Conservation (phyloP, 495 filamentous ascomycete species). For the Penicillium tannophilum region DNA sequence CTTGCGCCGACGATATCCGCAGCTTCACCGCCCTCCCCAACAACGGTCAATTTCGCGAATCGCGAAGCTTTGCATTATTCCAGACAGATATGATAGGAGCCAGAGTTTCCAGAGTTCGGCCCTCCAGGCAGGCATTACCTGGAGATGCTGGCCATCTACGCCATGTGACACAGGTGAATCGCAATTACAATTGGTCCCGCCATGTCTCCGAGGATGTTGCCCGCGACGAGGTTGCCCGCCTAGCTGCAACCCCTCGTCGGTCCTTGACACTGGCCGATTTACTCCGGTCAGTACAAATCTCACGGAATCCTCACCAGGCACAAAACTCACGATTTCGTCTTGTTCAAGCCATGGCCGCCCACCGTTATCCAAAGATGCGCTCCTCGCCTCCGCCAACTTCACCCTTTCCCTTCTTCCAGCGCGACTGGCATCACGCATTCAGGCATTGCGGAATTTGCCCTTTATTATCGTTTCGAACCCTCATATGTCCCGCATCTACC, state of each 20-base stretch:
- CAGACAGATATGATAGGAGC: conserved; percentile 11
- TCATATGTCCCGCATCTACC: conserved; percentile 87
- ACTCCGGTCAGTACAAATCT: conserved; percentile 62
- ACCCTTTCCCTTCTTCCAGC: conserved; percentile 89
- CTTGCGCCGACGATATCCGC: not conserved
- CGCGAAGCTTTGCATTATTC: not conserved
- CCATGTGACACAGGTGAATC: not conserved
- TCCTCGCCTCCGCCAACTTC: conserved; percentile 90
- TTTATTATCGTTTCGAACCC: conserved; percentile 98
- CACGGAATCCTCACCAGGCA: not conserved
- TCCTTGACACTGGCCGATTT: conserved; percentile 84
- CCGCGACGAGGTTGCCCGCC: conserved; percentile 72
- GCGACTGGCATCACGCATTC: conserved; percentile 91
- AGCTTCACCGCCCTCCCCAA: not conserved
- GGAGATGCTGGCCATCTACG: not conserved
- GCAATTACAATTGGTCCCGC: not conserved
- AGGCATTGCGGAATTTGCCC: conserved; percentile 87
- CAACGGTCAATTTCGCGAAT: not conserved
- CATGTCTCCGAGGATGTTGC: conserved; percentile 34
- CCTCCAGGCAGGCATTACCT: not conserved
- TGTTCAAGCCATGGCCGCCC: conserved; percentile 78
- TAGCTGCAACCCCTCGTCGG: conserved; percentile 78
- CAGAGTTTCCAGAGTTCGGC: conserved; percentile 12
- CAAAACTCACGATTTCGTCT: not conserved
- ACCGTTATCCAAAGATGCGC: conserved; percentile 74